Evolutionary conservation across 345 rosid species (phyloP).

Genomic region (Camelina sativa): DNA sequence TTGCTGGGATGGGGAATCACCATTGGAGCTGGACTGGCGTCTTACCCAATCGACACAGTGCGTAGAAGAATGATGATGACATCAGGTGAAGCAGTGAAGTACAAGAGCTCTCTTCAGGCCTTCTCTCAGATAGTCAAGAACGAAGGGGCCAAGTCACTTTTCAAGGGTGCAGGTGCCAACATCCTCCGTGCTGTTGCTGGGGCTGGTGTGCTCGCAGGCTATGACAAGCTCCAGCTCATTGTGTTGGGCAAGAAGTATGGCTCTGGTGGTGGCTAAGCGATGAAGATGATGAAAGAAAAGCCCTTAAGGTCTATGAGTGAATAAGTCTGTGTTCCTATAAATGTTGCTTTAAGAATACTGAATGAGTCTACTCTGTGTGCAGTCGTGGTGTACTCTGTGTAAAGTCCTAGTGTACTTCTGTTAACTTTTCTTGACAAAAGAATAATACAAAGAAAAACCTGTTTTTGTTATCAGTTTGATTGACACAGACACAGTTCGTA

Average conservation of each 20-base stretch:
- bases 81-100: slow-evolving; percentile 91
- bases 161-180: slow-evolving; percentile 95
- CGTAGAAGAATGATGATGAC: slow-evolving; percentile 99
- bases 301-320: slow-evolving; percentile 1
- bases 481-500: slow-evolving; percentile 44
- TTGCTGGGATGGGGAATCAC: slow-evolving; percentile 90
- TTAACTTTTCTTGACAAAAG: neutral
- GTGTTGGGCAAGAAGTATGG: slow-evolving; percentile 88
- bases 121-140: slow-evolving; percentile 76
- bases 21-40: slow-evolving; percentile 86
- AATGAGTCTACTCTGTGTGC: slow-evolving; percentile 2
- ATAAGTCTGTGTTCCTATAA: slow-evolving; percentile 5
- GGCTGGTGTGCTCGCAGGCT: slow-evolving; percentile 93
- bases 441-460: slow-evolving; percentile 53
- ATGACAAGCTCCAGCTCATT: slow-evolving; percentile 82
- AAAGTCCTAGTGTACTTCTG: neutral
- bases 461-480: neutral
- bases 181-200: slow-evolving; percentile 91
- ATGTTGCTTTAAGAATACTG: slow-evolving; percentile 18
- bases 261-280: slow-evolving; percentile 65
- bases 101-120: slow-evolving; percentile 76
- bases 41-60: slow-evolving; percentile 87
- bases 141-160: slow-evolving; percentile 82
- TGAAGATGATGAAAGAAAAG: slow-evolving; percentile 6
- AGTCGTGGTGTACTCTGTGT: slow-evolving; percentile 11